These are phyloP conservation scores for Beauveria sp. DNA, from an alignment of 2,329 filamentous ascomycete species.

Conservation along the genomic window DNA sequence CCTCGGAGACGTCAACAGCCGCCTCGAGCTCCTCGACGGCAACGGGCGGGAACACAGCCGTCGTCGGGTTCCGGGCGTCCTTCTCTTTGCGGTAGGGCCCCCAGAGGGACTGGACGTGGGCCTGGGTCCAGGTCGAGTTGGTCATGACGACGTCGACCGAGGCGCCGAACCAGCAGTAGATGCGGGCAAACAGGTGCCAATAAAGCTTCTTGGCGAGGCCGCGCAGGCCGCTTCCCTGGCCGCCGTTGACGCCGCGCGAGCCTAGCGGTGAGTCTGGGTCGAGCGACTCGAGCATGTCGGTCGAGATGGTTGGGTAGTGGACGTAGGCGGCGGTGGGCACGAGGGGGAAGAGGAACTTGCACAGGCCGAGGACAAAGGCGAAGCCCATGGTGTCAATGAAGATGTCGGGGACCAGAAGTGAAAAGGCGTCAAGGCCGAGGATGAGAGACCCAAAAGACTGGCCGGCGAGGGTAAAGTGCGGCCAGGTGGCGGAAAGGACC, in stretches of 20 bases:
- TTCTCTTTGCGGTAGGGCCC: slow-evolving; percentile 45
- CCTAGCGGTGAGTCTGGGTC: slow-evolving; percentile 53
- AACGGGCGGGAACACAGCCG: slow-evolving; percentile 84
- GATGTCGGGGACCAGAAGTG: slow-evolving; percentile 83
- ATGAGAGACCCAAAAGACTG: slow-evolving; percentile 85
- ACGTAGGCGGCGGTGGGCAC: slow-evolving; percentile 90
- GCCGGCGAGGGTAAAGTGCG: slow-evolving; percentile 86
- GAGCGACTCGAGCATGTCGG: slow-evolving; percentile 87
- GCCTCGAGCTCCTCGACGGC: slow-evolving; percentile 78
- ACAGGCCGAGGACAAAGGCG: slow-evolving; percentile 78
- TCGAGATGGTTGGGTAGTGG: slow-evolving; percentile 97
- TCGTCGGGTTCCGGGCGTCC: slow-evolving; percentile 46
- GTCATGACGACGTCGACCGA: slow-evolving; percentile 93
- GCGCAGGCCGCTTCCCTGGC: slow-evolving; percentile 63
- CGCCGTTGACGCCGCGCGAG: slow-evolving; percentile 70
- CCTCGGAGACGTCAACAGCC: slow-evolving; percentile 61
- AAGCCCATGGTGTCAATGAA: slow-evolving; percentile 99
- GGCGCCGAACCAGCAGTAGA: slow-evolving; percentile 78
- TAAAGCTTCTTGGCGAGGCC: slow-evolving; percentile 71
- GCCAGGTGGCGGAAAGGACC: slow-evolving; percentile 82
- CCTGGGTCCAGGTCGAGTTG: slow-evolving; percentile 91
- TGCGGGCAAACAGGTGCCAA: slow-evolving; percentile 74
- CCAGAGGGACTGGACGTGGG: slow-evolving; percentile 77
- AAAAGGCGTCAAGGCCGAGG: slow-evolving; percentile 86
- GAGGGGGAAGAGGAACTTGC: slow-evolving; percentile 69